phyloP scores from a whole-genome alignment of 768 basidiomycete genomes.

The Mycena crocata region DNA sequence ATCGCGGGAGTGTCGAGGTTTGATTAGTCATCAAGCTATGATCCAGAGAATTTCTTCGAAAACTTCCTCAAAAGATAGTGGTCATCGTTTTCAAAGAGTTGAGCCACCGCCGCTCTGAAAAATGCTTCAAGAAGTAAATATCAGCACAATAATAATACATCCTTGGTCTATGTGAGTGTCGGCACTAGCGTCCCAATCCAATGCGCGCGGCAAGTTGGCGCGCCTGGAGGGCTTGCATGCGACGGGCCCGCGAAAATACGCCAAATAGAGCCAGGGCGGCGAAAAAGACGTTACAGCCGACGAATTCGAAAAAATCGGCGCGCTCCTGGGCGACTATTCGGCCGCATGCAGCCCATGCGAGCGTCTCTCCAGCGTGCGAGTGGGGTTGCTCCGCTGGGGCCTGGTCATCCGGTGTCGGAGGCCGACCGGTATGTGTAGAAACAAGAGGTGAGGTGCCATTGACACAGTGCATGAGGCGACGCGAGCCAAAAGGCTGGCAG shows the following conservation, averaged over 20 bases:
- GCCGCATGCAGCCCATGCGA: slow-evolving; percentile 95
- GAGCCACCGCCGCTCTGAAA: no score
- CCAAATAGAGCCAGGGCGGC: slow-evolving; percentile 72
- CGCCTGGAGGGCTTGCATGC: slow-evolving; percentile 79
- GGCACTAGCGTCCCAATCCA: slow-evolving; percentile 9
- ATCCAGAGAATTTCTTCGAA: no score
- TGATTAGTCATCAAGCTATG: no score
- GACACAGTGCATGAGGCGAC: slow-evolving; percentile 87
- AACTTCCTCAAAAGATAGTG: no score
- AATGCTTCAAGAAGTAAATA: no score
- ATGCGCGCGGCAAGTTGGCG: slow-evolving; percentile 89
- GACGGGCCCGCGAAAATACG: slow-evolving; percentile 75
- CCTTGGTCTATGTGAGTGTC: neutral
- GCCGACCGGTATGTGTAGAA: slow-evolving; percentile 25
- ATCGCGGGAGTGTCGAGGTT: no score
- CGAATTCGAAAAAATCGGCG: slow-evolving; percentile 91
- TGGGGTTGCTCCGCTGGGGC: slow-evolving; percentile 1
- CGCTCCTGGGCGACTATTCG: slow-evolving; percentile 84
- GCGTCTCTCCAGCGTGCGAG: slow-evolving; percentile 63
- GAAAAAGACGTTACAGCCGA: slow-evolving; percentile 85
- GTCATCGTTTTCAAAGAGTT: no score
- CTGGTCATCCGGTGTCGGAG: slow-evolving; percentile 20
- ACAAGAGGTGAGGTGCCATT: slow-evolving; percentile 40
- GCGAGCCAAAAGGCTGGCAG: slow-evolving; percentile 96
- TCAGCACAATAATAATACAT: slow-evolving; percentile 10